phyloP scores from a whole-genome alignment of 2,329 filamentous ascomycete species.

The Metarhizium rileyi region DNA sequence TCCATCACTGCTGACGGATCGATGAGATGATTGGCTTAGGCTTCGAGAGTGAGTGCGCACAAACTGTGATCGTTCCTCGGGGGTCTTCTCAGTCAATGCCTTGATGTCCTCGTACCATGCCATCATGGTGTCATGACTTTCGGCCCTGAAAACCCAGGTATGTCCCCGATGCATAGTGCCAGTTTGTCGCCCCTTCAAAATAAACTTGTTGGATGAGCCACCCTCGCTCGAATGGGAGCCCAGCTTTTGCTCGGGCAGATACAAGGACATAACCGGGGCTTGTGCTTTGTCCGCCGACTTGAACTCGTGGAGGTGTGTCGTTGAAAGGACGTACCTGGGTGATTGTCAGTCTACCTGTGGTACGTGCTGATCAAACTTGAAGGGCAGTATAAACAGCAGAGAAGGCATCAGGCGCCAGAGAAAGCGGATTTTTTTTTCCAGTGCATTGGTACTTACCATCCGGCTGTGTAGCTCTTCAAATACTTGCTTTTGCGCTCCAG shows the following conservation, averaged over 20 bases:
- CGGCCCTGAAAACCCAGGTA: constrained; percentile 62
- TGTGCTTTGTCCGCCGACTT: constrained; percentile 93
- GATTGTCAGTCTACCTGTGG: background rate
- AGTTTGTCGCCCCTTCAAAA: constrained; percentile 91
- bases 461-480: constrained; percentile 90
- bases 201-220: constrained; percentile 91
- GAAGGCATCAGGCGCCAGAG: background rate
- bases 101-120: constrained; percentile 95
- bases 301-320: constrained; percentile 96
- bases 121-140: constrained; percentile 86
- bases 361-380: constrained; percentile 5
- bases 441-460: constrained; percentile 55
- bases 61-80: constrained; percentile 80
- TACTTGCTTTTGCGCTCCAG: constrained; percentile 98
- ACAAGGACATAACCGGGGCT: constrained; percentile 91
- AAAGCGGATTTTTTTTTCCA: too few species aligned
- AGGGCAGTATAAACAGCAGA: background rate
- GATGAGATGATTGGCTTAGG: constrained; percentile 55
- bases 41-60: constrained; percentile 74
- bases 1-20: constrained; percentile 63
- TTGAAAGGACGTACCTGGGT: constrained; percentile 82
- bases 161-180: constrained; percentile 81
- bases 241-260: constrained; percentile 88
- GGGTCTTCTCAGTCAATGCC: constrained; percentile 74
- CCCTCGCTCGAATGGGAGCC: constrained; percentile 78